Base-by-base conservation (phyloP, 306 rosid species). In the Cyclanthera cordifolia region DNA sequence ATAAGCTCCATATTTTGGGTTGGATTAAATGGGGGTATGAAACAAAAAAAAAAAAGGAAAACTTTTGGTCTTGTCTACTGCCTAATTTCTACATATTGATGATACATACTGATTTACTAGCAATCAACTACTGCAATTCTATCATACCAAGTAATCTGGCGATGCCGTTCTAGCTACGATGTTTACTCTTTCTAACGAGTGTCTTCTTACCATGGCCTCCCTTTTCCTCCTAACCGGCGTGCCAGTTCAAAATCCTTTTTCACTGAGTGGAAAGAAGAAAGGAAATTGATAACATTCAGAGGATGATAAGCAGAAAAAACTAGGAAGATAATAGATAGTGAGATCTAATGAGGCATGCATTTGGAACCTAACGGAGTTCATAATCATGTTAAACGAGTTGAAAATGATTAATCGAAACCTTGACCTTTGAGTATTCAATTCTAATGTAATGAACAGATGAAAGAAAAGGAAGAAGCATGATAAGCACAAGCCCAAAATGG, bases 191-290 rank as follows among this genome's bases (percentile, higher is more conserved):
- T 41, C 57, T 14, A 50, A n/a, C 2, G 43, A 27, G 17, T 50
- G 61, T 75, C 57, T 91, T 15, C 27, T 60, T 73, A 91, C 88
- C 96, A 89, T 52, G 84, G 86, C 77, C 89, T 83, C 52, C 89
- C 93, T 76, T 73, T 67, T 43, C 88, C 82, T 66, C 86, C 85
- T 58, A 93, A 77, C 69, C 95, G 82, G 43, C 98, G 90, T 2
- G 96, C 91, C 88, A 93, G 80, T 79, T 93, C 94, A 14, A 93
- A 30, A 83, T 93, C 99, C 81, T 85, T 90, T 82, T 71, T 90
- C 99, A 93, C 99, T 90, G 81, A 37, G 51, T 23, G 50, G 45
- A 59, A 47, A 73, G 34, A 75, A 69, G 21, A 63, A 79, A 74
- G 77, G 27, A 41, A 52, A 70, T 50, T 41, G 73, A 56, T 39